phyloP scores from a whole-genome alignment of 768 basidiomycete genomes.

The Agrocybe chaxingu region DNA sequence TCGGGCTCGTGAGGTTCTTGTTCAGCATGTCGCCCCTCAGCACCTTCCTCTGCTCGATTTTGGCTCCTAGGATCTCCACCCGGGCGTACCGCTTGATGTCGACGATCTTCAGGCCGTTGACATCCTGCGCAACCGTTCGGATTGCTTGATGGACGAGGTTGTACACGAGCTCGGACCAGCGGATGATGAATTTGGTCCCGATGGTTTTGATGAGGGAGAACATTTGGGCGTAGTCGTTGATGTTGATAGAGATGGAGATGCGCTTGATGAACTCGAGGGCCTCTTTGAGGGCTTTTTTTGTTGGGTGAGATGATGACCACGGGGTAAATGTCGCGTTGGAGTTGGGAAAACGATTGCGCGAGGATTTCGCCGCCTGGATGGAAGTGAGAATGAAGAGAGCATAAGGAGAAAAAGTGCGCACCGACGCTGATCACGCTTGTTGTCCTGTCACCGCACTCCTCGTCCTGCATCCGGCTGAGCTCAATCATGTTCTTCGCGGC shows the following conservation, averaged over 20 bases:
- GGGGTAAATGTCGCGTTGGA: slow-evolving; percentile 79
- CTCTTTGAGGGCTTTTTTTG: slow-evolving; percentile 89
- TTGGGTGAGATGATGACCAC: slow-evolving; percentile 66
- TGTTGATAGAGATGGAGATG: slow-evolving; percentile 81
- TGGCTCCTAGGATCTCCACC: slow-evolving; percentile 86
- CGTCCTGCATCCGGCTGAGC: slow-evolving; percentile 94
- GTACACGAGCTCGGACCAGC: slow-evolving; percentile 99
- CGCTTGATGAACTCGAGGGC: slow-evolving; percentile 84
- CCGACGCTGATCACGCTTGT: slow-evolving; percentile 98
- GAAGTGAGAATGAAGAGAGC: neutral
- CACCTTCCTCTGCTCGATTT: slow-evolving; percentile 90
- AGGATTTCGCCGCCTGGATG: slow-evolving; percentile 87
- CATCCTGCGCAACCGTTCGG: slow-evolving; percentile 64
- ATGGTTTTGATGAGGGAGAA: slow-evolving; percentile 96
- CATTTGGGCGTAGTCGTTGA: slow-evolving; percentile 87
- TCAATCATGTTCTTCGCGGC: slow-evolving; percentile 99
- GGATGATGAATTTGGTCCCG: slow-evolving; percentile 94
- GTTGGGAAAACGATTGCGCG: slow-evolving; percentile 85
- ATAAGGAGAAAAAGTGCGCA: slow-evolving; percentile 28
- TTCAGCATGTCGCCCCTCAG: slow-evolving; percentile 93
- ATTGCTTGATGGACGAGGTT: slow-evolving; percentile 90
- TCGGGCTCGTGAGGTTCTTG: slow-evolving; percentile 88
- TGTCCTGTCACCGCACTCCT: slow-evolving; percentile 98
- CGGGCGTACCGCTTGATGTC: slow-evolving; percentile 98
- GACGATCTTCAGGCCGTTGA: slow-evolving; percentile 56